These are phyloP conservation scores for Solanum sparsipilum DNA, from an alignment of 257 asterid genomes.

Conservation along the genomic window DNA sequence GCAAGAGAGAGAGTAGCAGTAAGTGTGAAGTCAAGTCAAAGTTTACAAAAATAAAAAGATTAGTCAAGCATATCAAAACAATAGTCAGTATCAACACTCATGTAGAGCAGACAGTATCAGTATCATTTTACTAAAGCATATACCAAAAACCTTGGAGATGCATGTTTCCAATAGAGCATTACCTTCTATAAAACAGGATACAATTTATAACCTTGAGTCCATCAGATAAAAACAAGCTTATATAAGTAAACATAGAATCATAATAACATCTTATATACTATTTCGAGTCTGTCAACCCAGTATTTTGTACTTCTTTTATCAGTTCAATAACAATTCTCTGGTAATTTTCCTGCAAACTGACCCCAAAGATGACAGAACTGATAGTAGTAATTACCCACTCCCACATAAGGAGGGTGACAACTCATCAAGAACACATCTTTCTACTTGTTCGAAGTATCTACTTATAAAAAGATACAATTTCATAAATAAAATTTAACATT, in stretches of 20 bases:
- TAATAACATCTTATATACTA: no score
- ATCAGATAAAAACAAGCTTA: neutral
- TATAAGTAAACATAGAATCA: neutral
- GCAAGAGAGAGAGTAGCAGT: conserved; percentile 11
- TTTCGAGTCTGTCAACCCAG: no score
- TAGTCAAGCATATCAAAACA: neutral
- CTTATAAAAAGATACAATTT: neutral
- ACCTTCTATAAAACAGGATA: neutral
- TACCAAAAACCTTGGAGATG: neutral
- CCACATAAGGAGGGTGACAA: neutral
- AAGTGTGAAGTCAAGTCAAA: neutral
- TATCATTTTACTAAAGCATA: neutral
- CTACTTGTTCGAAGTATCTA: neutral
- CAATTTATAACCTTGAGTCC: neutral
- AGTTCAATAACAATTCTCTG: neutral
- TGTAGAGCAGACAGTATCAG: neutral
- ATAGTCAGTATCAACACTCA: neutral
- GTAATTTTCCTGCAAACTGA: neutral
- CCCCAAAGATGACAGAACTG: neutral
- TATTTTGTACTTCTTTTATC: no score
- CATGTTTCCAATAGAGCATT: neutral
- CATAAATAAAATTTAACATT: neutral
- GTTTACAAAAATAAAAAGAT: neutral
- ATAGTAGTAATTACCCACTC: neutral
- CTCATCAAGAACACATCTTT: neutral